Conservation (phyloP, 495 filamentous ascomycete genomes). For the Parathielavia appendiculata region DNA sequence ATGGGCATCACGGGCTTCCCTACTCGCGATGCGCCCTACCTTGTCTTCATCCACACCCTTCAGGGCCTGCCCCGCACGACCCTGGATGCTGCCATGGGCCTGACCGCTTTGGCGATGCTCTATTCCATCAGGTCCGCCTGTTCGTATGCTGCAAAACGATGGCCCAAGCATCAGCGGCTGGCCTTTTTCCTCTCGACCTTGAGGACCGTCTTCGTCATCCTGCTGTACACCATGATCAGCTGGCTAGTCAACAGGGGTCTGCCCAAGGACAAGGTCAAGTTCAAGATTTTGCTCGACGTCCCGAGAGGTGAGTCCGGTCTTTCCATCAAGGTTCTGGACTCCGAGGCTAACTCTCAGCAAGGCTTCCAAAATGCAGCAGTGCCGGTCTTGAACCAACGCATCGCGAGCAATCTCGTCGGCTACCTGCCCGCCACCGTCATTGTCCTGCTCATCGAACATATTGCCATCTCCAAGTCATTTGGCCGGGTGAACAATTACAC, state of each 20-base stretch:
- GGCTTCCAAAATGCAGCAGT: constrained; percentile 78
- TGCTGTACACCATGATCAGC: constrained; percentile 90
- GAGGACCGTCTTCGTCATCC: constrained; percentile 84
- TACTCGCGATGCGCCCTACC: constrained; percentile 74
- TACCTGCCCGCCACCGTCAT: constrained; percentile 59
- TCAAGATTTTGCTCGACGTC: constrained; percentile 69
- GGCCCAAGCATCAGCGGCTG: constrained; percentile 62
- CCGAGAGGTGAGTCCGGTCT: constrained; percentile 55
- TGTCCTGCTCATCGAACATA: constrained; percentile 91
- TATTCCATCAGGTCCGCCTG: constrained; percentile 74
- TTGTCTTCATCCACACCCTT: constrained; percentile 80
- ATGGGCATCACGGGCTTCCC: constrained; percentile 78
- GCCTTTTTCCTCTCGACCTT: constrained; percentile 90
- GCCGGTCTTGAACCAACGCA: constrained; percentile 55
- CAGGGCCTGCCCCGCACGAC: constrained; percentile 63
- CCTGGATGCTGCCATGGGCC: constrained; percentile 82
- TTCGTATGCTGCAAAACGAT: constrained; percentile 60
- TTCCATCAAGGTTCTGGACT: not conserved
- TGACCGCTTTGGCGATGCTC: constrained; percentile 75
- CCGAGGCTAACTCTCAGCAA: constrained; percentile 24
- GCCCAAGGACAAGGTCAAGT: constrained; percentile 44
- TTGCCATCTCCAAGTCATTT: constrained; percentile 97
- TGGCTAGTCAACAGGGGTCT: constrained; percentile 67
- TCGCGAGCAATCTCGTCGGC: constrained; percentile 27
- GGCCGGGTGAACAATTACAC: constrained; percentile 95